Percentiles rank a stretch among this genome's conserved stretches.
Conservation (phyloP, 371 early-diverging fungal genomes). For the Actinomucor elegans region DNA sequence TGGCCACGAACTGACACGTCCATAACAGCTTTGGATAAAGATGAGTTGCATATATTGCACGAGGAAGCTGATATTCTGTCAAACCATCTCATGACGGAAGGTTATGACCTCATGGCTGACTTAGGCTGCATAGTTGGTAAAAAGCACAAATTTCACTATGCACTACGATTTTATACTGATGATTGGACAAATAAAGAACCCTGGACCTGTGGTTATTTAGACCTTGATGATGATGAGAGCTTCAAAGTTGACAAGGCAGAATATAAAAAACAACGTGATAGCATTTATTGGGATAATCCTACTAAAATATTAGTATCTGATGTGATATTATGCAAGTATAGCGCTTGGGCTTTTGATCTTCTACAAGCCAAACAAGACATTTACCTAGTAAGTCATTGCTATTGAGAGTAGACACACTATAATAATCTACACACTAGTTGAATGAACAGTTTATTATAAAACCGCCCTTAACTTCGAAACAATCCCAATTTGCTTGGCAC, state of each 20-base stretch:
- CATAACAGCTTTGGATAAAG: too few species aligned
- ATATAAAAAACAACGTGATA: slow-evolving; percentile 33
- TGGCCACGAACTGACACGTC: too few species aligned
- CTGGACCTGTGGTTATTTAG: slow-evolving; percentile 49
- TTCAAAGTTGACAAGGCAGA: slow-evolving; percentile 22
- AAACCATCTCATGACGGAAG: slow-evolving; percentile 51
- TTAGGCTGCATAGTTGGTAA: slow-evolving; percentile 58
- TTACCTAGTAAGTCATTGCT: too few species aligned
- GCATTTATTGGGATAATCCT: slow-evolving; percentile 13
- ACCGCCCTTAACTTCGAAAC: slow-evolving; percentile 37
- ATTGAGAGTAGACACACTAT: too few species aligned
- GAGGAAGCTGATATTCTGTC: slow-evolving; percentile 50
- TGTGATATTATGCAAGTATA: slow-evolving; percentile 33
- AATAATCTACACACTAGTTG: slow-evolving; percentile 21
- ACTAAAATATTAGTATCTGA: slow-evolving; percentile 7
- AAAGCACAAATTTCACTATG: too few species aligned
- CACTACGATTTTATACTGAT: too few species aligned
- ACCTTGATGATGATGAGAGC: slow-evolving; percentile 13
- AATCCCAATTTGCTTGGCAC: slow-evolving; percentile 58
- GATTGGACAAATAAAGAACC: too few species aligned
- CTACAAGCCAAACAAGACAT: too few species aligned
- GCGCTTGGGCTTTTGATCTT: slow-evolving; percentile 36
- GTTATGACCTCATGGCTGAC: slow-evolving; percentile 39
- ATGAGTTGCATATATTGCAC: slow-evolving; percentile 31
- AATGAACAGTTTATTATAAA: slow-evolving; percentile 68